These are phyloP conservation scores for Lodderomyces elongisporus DNA, from an alignment of 1,139 yeast genomes.

Conservation along the genomic window DNA sequence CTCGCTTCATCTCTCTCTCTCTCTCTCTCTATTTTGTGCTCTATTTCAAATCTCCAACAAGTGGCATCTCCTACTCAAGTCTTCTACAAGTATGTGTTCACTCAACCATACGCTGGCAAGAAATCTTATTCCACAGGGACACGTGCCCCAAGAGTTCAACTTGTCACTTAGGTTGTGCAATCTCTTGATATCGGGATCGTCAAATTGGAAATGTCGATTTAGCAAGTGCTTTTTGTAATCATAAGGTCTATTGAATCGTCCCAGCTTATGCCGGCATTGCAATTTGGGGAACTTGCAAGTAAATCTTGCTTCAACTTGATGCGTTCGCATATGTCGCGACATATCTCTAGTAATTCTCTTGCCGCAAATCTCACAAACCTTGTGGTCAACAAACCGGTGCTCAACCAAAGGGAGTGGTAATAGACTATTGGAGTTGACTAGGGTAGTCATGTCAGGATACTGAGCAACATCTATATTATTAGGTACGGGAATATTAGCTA, in stretches of 20 bases:
- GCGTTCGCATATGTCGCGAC: constrained; percentile 63
- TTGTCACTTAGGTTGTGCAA: constrained; percentile 53
- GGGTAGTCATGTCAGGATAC: constrained; percentile 39
- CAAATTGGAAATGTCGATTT: constrained; percentile 57
- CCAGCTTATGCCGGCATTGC: constrained; percentile 56
- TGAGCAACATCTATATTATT: constrained; percentile 11
- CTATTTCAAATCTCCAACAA: too few relatives aligned
- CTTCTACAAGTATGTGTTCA: constrained; percentile 43
- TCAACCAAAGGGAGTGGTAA: constrained; percentile 36
- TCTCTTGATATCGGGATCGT: constrained; percentile 43
- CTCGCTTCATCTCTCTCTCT: too few relatives aligned
- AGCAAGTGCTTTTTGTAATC: constrained; percentile 65
- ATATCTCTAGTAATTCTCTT: constrained; percentile 57
- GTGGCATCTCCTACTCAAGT: constrained; percentile 26
- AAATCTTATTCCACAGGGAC: constrained; percentile 53
- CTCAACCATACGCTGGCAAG: constrained; percentile 55
- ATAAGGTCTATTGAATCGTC: constrained; percentile 63
- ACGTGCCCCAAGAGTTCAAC: constrained; percentile 47
- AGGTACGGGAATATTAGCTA: constrained; percentile 6
- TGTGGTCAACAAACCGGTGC: constrained; percentile 24
- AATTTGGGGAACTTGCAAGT: constrained; percentile 53
- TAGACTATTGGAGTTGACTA: constrained; percentile 32
- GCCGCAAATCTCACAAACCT: constrained; percentile 51
- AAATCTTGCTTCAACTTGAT: constrained; percentile 54
- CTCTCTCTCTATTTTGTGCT: too few relatives aligned